Percentiles rank a stretch among this genome's conserved stretches.
phyloP scores from a whole-genome alignment of 306 rosid genomes.

The Begonia fuchsioides region DNA sequence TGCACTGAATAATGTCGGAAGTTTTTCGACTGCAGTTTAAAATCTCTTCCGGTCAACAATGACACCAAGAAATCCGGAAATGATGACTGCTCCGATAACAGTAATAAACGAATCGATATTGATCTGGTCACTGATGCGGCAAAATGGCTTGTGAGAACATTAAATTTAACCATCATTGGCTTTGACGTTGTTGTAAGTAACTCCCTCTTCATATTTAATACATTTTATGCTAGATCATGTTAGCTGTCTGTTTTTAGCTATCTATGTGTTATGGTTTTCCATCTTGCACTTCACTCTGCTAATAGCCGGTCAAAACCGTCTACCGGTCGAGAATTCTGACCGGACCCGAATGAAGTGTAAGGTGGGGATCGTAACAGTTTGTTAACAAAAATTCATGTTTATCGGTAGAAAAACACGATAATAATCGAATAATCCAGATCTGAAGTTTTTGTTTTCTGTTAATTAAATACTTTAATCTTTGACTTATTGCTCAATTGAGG shows the following conservation, averaged over 20 bases:
- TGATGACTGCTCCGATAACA: conserved; percentile 10
- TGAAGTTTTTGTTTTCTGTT: no score
- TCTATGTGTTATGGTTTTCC: no score
- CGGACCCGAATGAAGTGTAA: no score
- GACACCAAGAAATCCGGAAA: conserved; percentile 16
- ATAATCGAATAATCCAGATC: no score
- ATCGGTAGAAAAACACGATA: no score
- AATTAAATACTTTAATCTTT: no score
- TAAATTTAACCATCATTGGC: conserved; percentile 65
- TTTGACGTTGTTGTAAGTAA: conserved; percentile 70
- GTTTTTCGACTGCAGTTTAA: conserved; percentile 30
- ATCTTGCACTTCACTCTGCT: no score
- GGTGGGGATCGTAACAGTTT: no score
- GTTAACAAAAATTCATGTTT: no score
- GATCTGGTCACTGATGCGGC: conserved; percentile 51
- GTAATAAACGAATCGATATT: conserved; percentile 29
- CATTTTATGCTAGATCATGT: not conserved
- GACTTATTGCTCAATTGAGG: no score
- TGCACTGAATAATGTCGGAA: not conserved
- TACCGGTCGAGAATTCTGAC: no score
- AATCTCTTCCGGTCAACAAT: conserved; percentile 46
- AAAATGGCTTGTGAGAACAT: conserved; percentile 47
- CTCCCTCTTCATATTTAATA: not conserved
- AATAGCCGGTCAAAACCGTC: no score
- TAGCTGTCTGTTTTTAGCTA: not conserved